phyloP scores from a whole-genome alignment of 495 filamentous ascomycete species.

The Aspergillus baeticus region DNA sequence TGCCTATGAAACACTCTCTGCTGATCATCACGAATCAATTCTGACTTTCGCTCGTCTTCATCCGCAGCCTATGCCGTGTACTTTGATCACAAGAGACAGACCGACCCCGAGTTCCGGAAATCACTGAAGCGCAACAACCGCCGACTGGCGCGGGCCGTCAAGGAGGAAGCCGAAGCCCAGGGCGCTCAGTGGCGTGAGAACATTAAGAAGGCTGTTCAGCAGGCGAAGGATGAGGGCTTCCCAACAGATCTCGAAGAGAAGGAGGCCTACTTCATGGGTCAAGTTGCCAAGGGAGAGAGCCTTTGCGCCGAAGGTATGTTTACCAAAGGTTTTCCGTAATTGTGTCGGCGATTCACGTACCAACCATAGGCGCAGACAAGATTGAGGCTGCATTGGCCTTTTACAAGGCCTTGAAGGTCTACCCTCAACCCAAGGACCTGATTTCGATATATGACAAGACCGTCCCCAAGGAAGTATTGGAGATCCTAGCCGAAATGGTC shows the following conservation, averaged over 20 bases:
- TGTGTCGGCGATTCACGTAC: conserved; percentile 20
- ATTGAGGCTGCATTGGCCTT: conserved; percentile 90
- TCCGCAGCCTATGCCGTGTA: conserved; percentile 73
- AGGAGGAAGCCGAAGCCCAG: conserved; percentile 70
- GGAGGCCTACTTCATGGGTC: conserved; percentile 90
- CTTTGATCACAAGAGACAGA: conserved; percentile 91
- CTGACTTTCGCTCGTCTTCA: conserved; percentile 10
- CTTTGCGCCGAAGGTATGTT: conserved; percentile 67
- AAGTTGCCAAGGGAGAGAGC: conserved; percentile 82
- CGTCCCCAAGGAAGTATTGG: conserved; percentile 89
- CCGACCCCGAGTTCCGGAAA: conserved; percentile 83
- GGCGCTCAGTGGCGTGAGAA: conserved; percentile 65
- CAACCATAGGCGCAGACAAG: conserved; percentile 59
- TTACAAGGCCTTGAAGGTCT: conserved; percentile 98
- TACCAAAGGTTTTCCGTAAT: neutral
- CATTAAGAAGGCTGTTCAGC: conserved; percentile 69
- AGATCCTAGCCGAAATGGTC: conserved; percentile 97
- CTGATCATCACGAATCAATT: neutral
- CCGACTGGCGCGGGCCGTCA: conserved; percentile 68
- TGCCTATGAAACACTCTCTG: neutral
- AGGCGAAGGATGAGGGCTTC: conserved; percentile 87
- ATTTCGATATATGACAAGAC: conserved; percentile 98
- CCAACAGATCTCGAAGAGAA: conserved; percentile 87
- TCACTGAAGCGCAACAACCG: conserved; percentile 79
- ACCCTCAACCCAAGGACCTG: conserved; percentile 87